Evolutionary conservation across 352 stramenopile species (phyloP).

Genomic region (Detonula confervacea): DNA sequence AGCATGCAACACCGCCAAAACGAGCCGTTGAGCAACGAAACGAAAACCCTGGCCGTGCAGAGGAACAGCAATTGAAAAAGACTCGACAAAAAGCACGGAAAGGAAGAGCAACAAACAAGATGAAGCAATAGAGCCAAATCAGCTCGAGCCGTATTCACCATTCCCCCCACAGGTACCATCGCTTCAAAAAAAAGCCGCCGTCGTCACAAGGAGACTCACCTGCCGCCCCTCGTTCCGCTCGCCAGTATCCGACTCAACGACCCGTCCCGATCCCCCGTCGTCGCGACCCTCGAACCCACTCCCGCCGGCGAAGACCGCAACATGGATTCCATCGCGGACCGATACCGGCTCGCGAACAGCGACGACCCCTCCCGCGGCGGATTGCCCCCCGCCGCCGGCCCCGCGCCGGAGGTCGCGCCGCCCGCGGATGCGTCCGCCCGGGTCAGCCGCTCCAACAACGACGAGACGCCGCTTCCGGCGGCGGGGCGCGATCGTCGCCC

Average conservation of each 20-base stretch:
- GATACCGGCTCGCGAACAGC: conserved; percentile 17
- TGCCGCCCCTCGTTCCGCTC: conserved; percentile 3
- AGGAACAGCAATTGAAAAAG: too few relatives aligned
- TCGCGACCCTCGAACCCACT: neutral
- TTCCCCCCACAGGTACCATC: too few relatives aligned
- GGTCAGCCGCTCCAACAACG: conserved; percentile 31
- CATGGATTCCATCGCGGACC: conserved; percentile 35
- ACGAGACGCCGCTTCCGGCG: conserved; percentile 12
- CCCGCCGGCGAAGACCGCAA: conserved; percentile 7
- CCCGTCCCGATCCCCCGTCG: conserved; percentile 21
- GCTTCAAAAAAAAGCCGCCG: neutral
- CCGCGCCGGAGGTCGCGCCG: neutral
- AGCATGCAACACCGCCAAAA: too few relatives aligned
- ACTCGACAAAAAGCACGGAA: too few relatives aligned
- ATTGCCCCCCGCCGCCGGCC: neutral
- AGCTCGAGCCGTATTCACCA: too few relatives aligned
- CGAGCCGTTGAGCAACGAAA: too few relatives aligned
- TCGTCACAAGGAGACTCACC: neutral
- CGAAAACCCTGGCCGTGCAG: too few relatives aligned
- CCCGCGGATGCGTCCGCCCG: conserved; percentile 4
- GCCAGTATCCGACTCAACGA: conserved; percentile 39
- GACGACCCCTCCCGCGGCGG: too few relatives aligned
- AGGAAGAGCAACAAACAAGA: too few relatives aligned
- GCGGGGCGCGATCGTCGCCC: conserved; percentile 10
- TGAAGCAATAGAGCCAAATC: too few relatives aligned